phyloP scores from a whole-genome alignment of 2,329 filamentous ascomycete genomes.

The Reticulascus tulasneorum region DNA sequence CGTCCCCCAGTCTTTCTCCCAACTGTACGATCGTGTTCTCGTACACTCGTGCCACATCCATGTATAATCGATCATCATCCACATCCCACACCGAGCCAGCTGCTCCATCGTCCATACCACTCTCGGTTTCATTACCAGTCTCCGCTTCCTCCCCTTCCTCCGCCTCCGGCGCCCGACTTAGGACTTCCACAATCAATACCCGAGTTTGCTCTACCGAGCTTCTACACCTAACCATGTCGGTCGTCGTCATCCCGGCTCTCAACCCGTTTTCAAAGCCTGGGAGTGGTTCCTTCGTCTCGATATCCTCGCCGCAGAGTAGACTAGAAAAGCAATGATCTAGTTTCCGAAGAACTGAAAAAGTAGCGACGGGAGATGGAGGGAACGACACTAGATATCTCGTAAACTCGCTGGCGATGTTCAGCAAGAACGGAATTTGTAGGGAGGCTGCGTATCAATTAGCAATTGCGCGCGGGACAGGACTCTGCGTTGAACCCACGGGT shows the following conservation, averaged over 20 bases:
- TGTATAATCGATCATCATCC: conserved; percentile 51
- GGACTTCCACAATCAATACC: conserved; percentile 63
- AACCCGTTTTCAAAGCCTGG: conserved; percentile 65
- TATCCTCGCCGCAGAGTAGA: conserved; percentile 64
- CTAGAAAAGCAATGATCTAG: conserved; percentile 81
- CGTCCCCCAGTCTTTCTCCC: conserved; percentile 59
- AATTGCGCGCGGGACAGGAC: neutral
- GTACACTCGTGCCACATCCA: conserved; percentile 74
- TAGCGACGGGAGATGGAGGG: conserved; percentile 60
- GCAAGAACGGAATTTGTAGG: conserved; percentile 78
- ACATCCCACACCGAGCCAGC: conserved; percentile 31
- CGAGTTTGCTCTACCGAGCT: conserved; percentile 76
- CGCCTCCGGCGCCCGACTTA: conserved; percentile 40
- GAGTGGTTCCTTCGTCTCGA: conserved; percentile 59
- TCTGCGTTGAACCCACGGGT: conserved; percentile 60
- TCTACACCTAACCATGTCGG: conserved; percentile 84
- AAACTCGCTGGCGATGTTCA: conserved; percentile 71
- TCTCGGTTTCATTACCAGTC: conserved; percentile 27
- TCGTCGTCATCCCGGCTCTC: conserved; percentile 64
- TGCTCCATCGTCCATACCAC: conserved; percentile 27
- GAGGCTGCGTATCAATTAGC: conserved; percentile 48
- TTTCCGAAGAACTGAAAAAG: conserved; percentile 70
- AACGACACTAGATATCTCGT: conserved; percentile 71
- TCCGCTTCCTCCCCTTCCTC: conserved; percentile 29
- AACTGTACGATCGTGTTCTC: conserved; percentile 74